Base-by-base conservation (phyloP, 352 stramenopile genomes). In the Phytophthora pluvialis region DNA sequence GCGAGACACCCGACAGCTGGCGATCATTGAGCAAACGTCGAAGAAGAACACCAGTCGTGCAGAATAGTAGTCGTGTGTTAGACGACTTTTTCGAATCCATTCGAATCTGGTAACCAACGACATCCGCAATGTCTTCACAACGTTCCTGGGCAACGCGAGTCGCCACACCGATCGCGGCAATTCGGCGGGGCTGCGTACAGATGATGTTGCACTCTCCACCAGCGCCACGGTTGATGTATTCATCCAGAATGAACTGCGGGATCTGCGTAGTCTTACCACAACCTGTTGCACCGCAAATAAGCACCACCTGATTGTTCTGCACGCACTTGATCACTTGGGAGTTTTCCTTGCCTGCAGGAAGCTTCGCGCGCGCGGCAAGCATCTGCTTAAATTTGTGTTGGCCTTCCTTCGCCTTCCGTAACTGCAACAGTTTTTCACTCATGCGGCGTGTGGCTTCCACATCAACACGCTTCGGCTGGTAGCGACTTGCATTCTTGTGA, bases 251-350 rank as follows among this genome's bases (percentile, higher is more conserved):
- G 49, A 99, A 99, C 72, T 99, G 97, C 35, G 97, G 97, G 26
- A 99, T 95, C 69, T 99, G 96, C 6, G 96, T 98, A 10, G 93
- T 98, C 64, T 98, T 98, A 46, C 95, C 96, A 70, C 92, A 98
- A 43, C 96, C 95, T 8, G 95, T 99, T 26, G 98, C 91, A 26
- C 96, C 97, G n/a, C 90, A 98, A 11, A 99, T 81, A 3, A 99
- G 75, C 18, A 99, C 69, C 9, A 99, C 96, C 53, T 98, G 88
- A 51, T 96, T 72, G 55, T 77, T 54, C 10, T 77, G 49, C 15
- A 91, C 55, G 47, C 73, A 80, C 31, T 83, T 36, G 3, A 94
- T 69, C 15, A 96, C 78, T 29, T 81, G 77, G 3, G 73, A 50
- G 32, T 86, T 81, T 60, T 93, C 77, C 1, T 77, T 77, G 9